phyloP scores from a whole-genome alignment of 495 filamentous ascomycete genomes.

The Lophiostoma macrostomum region DNA sequence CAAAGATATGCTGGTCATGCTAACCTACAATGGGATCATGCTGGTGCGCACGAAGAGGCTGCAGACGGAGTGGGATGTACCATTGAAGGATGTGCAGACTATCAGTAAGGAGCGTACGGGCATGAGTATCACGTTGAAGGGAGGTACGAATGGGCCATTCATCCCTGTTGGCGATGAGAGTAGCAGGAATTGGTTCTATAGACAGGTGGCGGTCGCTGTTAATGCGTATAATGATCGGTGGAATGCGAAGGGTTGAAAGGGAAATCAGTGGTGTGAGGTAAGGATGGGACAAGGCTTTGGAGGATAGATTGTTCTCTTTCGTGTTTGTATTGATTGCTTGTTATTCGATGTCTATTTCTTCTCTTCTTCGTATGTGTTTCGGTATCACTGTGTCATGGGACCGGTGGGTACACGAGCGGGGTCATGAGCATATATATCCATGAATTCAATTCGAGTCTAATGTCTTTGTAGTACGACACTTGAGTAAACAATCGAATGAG shows the following conservation, averaged over 20 bases:
- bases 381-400: no score
- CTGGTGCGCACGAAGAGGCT: constrained; percentile 81
- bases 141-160: constrained; percentile 89
- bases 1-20: constrained; percentile 90
- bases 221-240: constrained; percentile 71
- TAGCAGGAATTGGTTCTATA: constrained; percentile 81
- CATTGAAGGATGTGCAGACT: constrained; percentile 91
- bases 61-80: constrained; percentile 90
- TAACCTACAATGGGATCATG: constrained; percentile 90
- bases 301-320: no score
- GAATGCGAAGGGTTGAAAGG: constrained; percentile 51
- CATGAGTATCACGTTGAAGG: constrained; percentile 81
- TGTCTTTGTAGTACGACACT: no score
- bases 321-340: no score
- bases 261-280: neutral
- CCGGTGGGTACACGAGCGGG: no score
- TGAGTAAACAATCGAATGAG: no score
- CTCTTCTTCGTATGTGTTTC: no score
- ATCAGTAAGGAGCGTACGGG: constrained; percentile 96
- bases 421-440: no score
- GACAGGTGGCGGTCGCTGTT: constrained; percentile 64
- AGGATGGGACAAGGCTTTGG: no score
- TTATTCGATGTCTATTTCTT: no score
- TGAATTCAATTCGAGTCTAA: no score
- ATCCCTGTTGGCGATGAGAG: constrained; percentile 90